Conservation (phyloP, 2,329 filamentous ascomycete genomes). For the Pseudogymnoascus sp. region DNA sequence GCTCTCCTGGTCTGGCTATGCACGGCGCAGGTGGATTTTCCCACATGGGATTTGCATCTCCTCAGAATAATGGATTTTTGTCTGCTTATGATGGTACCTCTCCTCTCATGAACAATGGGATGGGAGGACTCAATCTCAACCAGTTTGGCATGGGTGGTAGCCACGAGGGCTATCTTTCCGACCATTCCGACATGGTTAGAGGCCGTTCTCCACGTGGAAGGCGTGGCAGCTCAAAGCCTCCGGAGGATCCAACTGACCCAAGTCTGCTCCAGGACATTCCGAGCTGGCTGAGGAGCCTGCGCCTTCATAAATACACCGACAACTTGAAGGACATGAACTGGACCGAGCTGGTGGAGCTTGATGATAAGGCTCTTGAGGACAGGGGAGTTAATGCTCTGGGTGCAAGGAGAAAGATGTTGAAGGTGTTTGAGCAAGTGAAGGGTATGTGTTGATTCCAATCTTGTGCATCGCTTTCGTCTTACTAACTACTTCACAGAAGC, state of each 20-base stretch:
- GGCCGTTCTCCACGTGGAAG: conserved; percentile 88
- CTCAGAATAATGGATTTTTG: conserved; percentile 91
- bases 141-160: conserved; percentile 59
- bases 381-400: conserved; percentile 92
- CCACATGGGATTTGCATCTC: conserved; percentile 68
- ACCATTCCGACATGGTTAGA: conserved; percentile 84
- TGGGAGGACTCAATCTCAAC: conserved; percentile 63
- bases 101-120: conserved; percentile 62
- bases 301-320: conserved; percentile 97
- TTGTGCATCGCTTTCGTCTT: neutral
- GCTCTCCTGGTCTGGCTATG: conserved; percentile 65
- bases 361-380: conserved; percentile 87
- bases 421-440: conserved; percentile 96
- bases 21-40: conserved; percentile 55
- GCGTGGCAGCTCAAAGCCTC: conserved; percentile 91
- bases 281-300: conserved; percentile 86
- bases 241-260: conserved; percentile 92
- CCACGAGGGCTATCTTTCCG: conserved; percentile 83
- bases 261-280: conserved; percentile 89
- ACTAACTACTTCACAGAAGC: conserved; percentile 48
- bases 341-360: conserved; percentile 84
- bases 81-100: conserved; percentile 75
- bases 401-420: conserved; percentile 94
- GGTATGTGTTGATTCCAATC: conserved; percentile 38
- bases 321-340: conserved; percentile 96